Base-by-base conservation (phyloP, 495 filamentous ascomycete genomes). In the Penicillium paxilli region DNA sequence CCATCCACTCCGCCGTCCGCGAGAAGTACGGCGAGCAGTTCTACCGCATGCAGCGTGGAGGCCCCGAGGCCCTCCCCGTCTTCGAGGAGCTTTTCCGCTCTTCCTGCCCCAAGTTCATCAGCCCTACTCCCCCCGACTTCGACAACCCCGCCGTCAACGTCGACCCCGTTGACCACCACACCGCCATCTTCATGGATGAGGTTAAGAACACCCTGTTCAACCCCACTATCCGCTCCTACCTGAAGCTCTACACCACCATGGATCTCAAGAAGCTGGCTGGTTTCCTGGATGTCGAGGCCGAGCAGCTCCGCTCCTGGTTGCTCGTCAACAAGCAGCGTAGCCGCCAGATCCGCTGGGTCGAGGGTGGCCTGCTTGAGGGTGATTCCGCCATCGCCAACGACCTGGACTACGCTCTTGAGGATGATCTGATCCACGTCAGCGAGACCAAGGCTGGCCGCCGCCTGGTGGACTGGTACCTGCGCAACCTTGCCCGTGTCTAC, bases 21-120 rank as follows among this genome's bases (percentile, higher is more conserved):
- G 94, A 98, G 83, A 98, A 98, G 83, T 98, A 97, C 72, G 92
- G 92, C 57, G 94, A 98, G 74, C 90, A 96, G 79, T 90, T 98
- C 63, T 85, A 88, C 61, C 89, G 92, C 66, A 86, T 98, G 72
- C 94, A 98, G 78, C 89, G 90, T 46, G 94, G 94, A 55, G 94
- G 94, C 19, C 92, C 92, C 42, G 95, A 98, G 58, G 87, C 92
- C 42, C 85, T 98, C 7, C 93, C 92, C 58, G 82, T 98, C 56
- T 98, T 95, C 64, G 94, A 98, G 79, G 92, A 97, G 77, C 83
- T 98, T 54, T 98, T 98, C 87, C 85, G 88, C 59, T 79, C 84
- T 42, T 90, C 94, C 32, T 98, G 94, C 85, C 94, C 94, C 68
- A 98, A 97, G 79, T 98, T 98, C 82, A 98, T 98, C 83, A 93